phyloP scores from a whole-genome alignment of 495 filamentous ascomycete species.

The Xylaria intraflava region DNA sequence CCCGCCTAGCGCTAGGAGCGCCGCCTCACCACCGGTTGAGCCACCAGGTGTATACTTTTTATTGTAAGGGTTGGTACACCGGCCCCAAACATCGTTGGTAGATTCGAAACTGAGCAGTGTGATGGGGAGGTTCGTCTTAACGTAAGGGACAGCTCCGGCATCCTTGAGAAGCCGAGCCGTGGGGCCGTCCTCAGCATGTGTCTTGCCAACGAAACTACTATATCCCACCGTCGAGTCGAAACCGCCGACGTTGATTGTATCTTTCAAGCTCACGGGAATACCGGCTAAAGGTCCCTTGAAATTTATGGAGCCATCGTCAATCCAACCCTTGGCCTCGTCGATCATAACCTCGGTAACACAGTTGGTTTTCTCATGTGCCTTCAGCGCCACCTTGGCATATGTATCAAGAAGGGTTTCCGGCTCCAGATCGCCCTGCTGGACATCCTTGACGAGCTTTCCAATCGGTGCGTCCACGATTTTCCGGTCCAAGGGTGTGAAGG shows the following conservation, averaged over 20 bases:
- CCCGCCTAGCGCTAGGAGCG: conserved; percentile 77
- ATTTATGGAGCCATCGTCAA: conserved; percentile 54
- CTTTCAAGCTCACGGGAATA: conserved; percentile 84
- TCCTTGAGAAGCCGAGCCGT: conserved; percentile 77
- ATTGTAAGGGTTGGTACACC: conserved; percentile 77
- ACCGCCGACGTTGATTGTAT: conserved; percentile 76
- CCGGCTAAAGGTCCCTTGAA: conserved; percentile 80
- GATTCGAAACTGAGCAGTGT: conserved; percentile 90
- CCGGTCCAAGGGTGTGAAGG: conserved; percentile 55
- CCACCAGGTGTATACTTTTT: conserved; percentile 81
- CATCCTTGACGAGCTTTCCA: conserved; percentile 65
- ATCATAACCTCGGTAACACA: conserved; percentile 89
- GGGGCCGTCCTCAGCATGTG: conserved; percentile 58
- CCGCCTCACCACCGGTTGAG: conserved; percentile 83
- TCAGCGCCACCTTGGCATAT: conserved; percentile 85
- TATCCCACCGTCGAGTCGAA: conserved; percentile 87
- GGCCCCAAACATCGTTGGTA: conserved; percentile 84
- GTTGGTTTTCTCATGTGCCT: conserved; percentile 82
- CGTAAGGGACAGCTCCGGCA: conserved; percentile 92
- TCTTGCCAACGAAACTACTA: conserved; percentile 62
- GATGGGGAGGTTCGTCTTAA: conserved; percentile 91
- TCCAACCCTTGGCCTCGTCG: conserved; percentile 72
- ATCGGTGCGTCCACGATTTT: conserved; percentile 67
- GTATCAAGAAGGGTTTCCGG: conserved; percentile 72
- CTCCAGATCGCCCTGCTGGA: conserved; percentile 59